Base-by-base conservation (phyloP, 257 asterid species). In the Fraxinus anomala region DNA sequence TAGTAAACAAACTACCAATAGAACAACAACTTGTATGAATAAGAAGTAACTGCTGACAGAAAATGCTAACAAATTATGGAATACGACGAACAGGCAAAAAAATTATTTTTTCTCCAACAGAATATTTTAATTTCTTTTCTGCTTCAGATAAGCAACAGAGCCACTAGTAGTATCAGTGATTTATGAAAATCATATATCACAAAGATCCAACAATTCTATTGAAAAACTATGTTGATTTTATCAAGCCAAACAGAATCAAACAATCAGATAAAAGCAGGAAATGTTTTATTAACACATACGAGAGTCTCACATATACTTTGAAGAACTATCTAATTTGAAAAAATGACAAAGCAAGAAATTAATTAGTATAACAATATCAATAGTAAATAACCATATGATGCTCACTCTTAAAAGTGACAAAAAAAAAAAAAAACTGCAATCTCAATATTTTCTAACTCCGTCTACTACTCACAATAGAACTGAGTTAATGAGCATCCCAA, bases 1-100 rank as follows among this genome's bases (percentile, higher is more conserved):
- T 30, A 30, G 3, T 30, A 17, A 37, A 31, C 0, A 3, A 66
- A 30, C 44, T 34, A 31, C 56, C 3, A 2, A 17, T 23, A 77
- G 28, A 23, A 69, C 28, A 26, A 30, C 33, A 82, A 36, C 75
- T 63, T 21, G 68, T 33, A 65, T 23, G 51, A 36, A 37, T 63
- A 51, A 71, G 19, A 13, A 65, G 17, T 10, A 40, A 68, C 11
- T 59, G n/a, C 23, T 24, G 3, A 1, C 21, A 30, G 2, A 30
- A 30, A 30, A 30, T 30, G 33, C 33, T 30, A 30, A 30, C 3
- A 66, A 67, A 6, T 30, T 72, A 47, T 26, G 31, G 69, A 63
- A 24, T 63, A 63, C 61, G 72, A 78, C 6, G 9, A 19, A 44
- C 49, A 0, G 17, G 49, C 1, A 0, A 42, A 42, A 42, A 42